phyloP scores from a whole-genome alignment of 2,329 filamentous ascomycete species.

The Phyllachora maydis region DNA sequence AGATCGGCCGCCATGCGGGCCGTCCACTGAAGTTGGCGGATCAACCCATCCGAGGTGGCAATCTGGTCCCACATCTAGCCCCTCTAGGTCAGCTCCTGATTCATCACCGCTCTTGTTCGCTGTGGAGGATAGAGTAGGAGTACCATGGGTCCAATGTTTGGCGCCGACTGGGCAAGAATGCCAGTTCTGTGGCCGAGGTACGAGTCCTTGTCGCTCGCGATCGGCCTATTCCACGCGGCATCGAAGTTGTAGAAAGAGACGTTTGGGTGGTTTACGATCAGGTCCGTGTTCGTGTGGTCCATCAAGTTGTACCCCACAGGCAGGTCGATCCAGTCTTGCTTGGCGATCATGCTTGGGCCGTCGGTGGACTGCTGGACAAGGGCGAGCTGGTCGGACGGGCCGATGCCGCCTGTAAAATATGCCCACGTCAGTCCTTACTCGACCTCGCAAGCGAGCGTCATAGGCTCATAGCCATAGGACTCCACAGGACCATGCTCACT shows the following conservation, averaged over 20 bases:
- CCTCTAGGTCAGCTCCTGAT: constrained; percentile 3
- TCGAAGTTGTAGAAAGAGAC: constrained; percentile 45
- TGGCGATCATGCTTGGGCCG: constrained; percentile 25
- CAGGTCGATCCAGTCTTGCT: constrained; percentile 31
- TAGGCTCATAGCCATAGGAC: constrained; percentile 1
- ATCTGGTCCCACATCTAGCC: constrained; percentile 31
- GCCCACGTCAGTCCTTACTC: constrained; percentile 7
- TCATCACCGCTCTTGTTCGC: neutral
- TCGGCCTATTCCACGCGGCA: constrained; percentile 30
- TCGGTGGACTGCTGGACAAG: constrained; percentile 28
- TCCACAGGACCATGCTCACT: constrained; percentile 13
- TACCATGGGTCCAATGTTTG: constrained; percentile 41
- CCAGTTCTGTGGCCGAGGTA: constrained; percentile 31
- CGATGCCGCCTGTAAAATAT: constrained; percentile 28
- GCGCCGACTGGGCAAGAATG: constrained; percentile 41
- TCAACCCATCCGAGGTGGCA: constrained; percentile 32
- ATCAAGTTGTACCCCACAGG: constrained; percentile 38
- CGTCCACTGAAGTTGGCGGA: constrained; percentile 44
- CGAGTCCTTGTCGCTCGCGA: constrained; percentile 16
- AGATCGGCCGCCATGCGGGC: constrained; percentile 10
- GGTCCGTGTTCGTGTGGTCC: constrained; percentile 31
- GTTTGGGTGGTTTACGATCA: constrained; percentile 20
- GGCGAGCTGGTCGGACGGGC: constrained; percentile 35
- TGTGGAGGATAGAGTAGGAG: no score
- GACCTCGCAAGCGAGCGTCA: constrained; percentile 6